These are phyloP conservation scores for Brasenia schreberi DNA, from an alignment of 164 flowering plant genomes.

Conservation along the genomic window DNA sequence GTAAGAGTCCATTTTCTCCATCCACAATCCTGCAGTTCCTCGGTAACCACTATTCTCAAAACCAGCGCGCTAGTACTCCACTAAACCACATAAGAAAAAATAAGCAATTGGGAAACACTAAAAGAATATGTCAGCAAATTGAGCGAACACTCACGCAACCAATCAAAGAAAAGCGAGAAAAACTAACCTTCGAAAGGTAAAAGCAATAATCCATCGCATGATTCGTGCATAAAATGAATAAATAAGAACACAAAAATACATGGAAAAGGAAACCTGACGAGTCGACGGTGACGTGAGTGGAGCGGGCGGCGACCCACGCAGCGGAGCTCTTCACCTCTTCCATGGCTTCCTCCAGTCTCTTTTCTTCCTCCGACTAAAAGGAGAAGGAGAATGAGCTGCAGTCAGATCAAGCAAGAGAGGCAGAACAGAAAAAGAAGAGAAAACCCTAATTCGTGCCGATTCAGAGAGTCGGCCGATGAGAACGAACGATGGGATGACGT, in stretches of 20 bases:
- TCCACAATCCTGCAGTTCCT: too few species aligned
- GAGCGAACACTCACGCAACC: too few species aligned
- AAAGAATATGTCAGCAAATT: too few species aligned
- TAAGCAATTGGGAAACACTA: too few species aligned
- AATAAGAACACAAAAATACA: neutral
- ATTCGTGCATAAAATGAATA: neutral
- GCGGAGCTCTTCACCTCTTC: constrained; percentile 58
- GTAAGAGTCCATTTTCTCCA: too few species aligned
- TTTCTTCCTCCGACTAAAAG: neutral
- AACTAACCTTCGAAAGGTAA: too few species aligned
- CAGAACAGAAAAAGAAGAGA: too few species aligned
- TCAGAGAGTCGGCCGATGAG: neutral
- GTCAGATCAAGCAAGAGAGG: neutral
- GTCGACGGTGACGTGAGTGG: constrained; percentile 69
- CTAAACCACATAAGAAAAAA: too few species aligned
- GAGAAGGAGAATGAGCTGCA: neutral
- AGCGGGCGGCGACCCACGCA: constrained; percentile 61
- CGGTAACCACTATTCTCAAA: too few species aligned
- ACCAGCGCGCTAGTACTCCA: too few species aligned
- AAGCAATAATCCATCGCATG: too few species aligned
- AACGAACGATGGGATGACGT: neutral
- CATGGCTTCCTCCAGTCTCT: constrained; percentile 22
- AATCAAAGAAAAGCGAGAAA: too few species aligned
- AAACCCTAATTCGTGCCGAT: neutral
- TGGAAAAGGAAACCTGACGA: constrained; percentile 29